Conservation (phyloP, 805 yeast species). For the Suhomyces canberraensis region DNA sequence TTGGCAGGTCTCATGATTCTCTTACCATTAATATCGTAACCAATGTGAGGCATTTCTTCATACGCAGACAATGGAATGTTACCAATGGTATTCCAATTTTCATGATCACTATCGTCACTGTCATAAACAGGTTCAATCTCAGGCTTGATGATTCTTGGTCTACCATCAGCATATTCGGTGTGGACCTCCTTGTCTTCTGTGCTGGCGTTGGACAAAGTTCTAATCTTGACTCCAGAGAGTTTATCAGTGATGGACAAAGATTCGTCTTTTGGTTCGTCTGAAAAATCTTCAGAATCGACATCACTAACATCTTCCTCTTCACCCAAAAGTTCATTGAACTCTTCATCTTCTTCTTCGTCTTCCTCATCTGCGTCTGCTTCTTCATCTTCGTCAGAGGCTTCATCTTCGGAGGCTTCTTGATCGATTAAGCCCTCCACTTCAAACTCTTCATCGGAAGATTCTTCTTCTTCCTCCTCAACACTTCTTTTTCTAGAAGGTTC, state of each 20-base stretch:
- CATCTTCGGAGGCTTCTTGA: conserved; percentile 38
- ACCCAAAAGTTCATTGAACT: conserved; percentile 58
- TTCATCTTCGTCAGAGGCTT: conserved; percentile 15
- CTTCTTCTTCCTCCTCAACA: conserved; percentile 19
- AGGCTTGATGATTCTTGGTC: conserved; percentile 72
- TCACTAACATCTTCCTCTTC: conserved; percentile 47
- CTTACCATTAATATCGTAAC: conserved; percentile 95
- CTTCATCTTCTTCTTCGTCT: conserved; percentile 53
- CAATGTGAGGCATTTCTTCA: conserved; percentile 96
- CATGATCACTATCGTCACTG: conserved; percentile 88
- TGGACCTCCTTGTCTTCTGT: conserved; percentile 25
- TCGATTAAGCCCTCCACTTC: conserved; percentile 40
- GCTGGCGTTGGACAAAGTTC: conserved; percentile 46
- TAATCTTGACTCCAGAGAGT: conserved; percentile 51
- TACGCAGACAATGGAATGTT: conserved; percentile 90
- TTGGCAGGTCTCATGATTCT: conserved; percentile 98
- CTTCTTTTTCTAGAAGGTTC: conserved; percentile 10
- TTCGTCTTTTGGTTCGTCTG: conserved; percentile 50
- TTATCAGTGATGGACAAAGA: conserved; percentile 53
- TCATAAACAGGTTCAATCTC: conserved; percentile 95
- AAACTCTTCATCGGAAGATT: conserved; percentile 29
- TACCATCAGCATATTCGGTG: conserved; percentile 72
- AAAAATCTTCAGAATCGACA: conserved; percentile 44
- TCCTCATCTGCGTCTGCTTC: conserved; percentile 19
- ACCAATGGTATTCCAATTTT: conserved; percentile 81